Evolutionary conservation across 2,329 filamentous ascomycete genomes (phyloP).

Genomic region (Aschersonia sp.): DNA sequence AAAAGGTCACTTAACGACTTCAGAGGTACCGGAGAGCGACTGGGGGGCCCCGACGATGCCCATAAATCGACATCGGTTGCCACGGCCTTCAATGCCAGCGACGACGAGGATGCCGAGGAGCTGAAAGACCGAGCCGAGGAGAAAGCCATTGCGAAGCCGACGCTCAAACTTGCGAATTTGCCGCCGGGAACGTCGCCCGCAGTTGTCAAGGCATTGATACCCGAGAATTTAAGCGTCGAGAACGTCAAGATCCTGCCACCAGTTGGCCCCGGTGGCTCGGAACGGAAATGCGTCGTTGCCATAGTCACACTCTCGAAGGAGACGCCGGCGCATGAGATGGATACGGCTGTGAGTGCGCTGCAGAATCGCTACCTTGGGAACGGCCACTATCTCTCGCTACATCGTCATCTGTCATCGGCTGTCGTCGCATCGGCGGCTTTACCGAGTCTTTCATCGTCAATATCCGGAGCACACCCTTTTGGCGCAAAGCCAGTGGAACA

Average conservation of each 20-base stretch:
- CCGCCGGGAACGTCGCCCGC: conserved; percentile 45
- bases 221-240: conserved; percentile 49
- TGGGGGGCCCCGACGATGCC: conserved; percentile 11
- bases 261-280: conserved; percentile 33
- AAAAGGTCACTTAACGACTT: conserved; percentile 35
- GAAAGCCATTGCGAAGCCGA: conserved; percentile 46
- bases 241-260: conserved; percentile 51
- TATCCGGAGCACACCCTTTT: conserved; percentile 49
- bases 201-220: conserved; percentile 43
- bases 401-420: conserved; percentile 70
- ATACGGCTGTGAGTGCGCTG: conserved; percentile 59
- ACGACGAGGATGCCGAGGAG: conserved; percentile 36
- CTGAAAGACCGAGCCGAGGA: conserved; percentile 33
- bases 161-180: conserved; percentile 43
- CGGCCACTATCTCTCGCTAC: conserved; percentile 67
- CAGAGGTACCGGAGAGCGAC: conserved; percentile 17
- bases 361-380: conserved; percentile 78
- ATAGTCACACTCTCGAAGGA: conserved; percentile 72
- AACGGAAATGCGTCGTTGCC: conserved; percentile 59
- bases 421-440: conserved; percentile 12
- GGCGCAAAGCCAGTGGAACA: conserved; percentile 55
- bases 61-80: conserved; percentile 32
- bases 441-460: conserved; percentile 14
- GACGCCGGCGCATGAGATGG: conserved; percentile 71
- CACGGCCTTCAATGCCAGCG: conserved; percentile 58